Percentiles rank a stretch among this genome's conserved stretches.
These are phyloP conservation scores for Porcisia deanei DNA, from an alignment of 208 protist genomes.

Conservation along the genomic window DNA sequence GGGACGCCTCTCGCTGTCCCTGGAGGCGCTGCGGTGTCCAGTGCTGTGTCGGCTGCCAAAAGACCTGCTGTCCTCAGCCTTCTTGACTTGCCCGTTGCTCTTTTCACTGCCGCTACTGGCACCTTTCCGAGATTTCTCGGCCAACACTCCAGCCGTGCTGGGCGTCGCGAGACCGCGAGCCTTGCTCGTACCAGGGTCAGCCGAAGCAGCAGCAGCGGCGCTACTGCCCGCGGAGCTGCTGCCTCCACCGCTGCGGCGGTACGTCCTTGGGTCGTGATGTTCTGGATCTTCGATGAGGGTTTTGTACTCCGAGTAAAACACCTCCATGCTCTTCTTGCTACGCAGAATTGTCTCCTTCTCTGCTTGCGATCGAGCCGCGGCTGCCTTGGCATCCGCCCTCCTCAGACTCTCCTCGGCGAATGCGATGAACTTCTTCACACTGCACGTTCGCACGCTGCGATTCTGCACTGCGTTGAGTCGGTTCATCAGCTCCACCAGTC, in stretches of 20 bases:
- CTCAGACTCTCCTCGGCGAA: constrained; percentile 54
- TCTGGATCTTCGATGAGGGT: constrained; percentile 48
- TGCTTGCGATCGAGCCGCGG: constrained; percentile 32
- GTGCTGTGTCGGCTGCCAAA: constrained; percentile 3
- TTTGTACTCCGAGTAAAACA: constrained; percentile 62
- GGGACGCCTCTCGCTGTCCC: neutral
- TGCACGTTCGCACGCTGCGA: constrained; percentile 53
- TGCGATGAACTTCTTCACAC: constrained; percentile 55
- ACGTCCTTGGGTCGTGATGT: constrained; percentile 54
- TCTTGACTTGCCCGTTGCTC: constrained; percentile 3
- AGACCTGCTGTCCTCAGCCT: constrained; percentile 2
- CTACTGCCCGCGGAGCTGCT: constrained; percentile 10
- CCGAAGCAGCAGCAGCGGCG: neutral
- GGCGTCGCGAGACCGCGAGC: constrained; percentile 1
- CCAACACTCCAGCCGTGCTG: neutral
- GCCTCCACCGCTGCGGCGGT: constrained; percentile 41
- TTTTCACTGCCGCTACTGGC: neutral
- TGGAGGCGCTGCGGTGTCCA: neutral
- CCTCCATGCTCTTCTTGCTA: constrained; percentile 59
- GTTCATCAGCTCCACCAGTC: constrained; percentile 41
- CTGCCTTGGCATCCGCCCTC: constrained; percentile 38
- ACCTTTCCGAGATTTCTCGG: constrained; percentile 1
- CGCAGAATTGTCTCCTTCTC: constrained; percentile 41
- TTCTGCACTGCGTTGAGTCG: constrained; percentile 38
- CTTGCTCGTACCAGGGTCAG: neutral